phyloP scores from a whole-genome alignment of 495 filamentous ascomycete genomes.

The Tuber microsphaerosporum region DNA sequence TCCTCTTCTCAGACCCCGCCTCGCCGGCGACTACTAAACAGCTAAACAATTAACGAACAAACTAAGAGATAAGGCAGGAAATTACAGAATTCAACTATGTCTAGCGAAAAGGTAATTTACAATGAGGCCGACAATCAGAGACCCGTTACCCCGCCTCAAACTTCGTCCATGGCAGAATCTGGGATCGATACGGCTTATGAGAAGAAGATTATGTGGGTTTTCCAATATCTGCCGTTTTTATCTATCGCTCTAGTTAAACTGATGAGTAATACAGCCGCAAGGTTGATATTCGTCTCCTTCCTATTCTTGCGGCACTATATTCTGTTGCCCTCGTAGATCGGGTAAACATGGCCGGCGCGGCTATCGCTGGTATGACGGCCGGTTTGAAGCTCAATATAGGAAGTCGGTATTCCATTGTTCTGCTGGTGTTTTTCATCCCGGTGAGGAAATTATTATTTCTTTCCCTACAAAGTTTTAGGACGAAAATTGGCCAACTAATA shows the following conservation, averaged over 20 bases:
- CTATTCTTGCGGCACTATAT: conserved; percentile 36
- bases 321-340: conserved; percentile 37
- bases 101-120: conserved; percentile 20
- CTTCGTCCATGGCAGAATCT: conserved; percentile 15
- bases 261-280: conserved; percentile 18
- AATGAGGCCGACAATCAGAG: neutral
- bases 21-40: neutral
- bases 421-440: conserved; percentile 46
- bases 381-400: conserved; percentile 45
- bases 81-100: conserved; percentile 8
- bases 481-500: neutral
- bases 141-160: neutral
- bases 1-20: neutral
- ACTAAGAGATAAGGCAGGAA: neutral
- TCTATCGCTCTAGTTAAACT: conserved; percentile 7
- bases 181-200: conserved; percentile 35
- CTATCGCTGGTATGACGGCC: conserved; percentile 51
- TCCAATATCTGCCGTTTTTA: neutral
- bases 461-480: too few relatives aligned
- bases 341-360: conserved; percentile 51
- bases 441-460: conserved; percentile 13
- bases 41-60: neutral
- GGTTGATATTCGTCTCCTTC: conserved; percentile 35
- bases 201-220: conserved; percentile 34
- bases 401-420: conserved; percentile 32